Evolutionary conservation across 2,329 filamentous ascomycete genomes (phyloP).

Genomic region (Aspergillus awamori): DNA sequence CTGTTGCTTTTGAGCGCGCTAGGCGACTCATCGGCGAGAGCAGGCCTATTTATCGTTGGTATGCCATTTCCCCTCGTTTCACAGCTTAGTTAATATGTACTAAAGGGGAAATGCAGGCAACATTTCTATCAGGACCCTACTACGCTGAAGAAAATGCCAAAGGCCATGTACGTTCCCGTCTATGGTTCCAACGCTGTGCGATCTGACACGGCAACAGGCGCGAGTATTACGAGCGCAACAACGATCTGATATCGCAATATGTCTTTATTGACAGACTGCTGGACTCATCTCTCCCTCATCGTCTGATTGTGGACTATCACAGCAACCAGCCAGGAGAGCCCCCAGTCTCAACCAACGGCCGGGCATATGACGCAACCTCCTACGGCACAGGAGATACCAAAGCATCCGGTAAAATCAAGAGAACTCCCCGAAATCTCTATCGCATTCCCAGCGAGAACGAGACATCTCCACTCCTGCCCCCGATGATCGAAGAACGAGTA

Average conservation of each 20-base stretch:
- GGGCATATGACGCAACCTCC: slow-evolving; percentile 53
- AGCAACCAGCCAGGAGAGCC: slow-evolving; percentile 1
- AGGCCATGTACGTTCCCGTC: slow-evolving; percentile 60
- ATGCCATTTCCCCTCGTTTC: slow-evolving; percentile 4
- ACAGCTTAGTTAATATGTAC: background rate
- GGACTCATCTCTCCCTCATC: slow-evolving; percentile 89
- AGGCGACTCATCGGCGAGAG: slow-evolving; percentile 74
- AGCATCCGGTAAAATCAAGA: slow-evolving; percentile 56
- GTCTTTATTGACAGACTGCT: slow-evolving; percentile 89
- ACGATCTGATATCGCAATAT: slow-evolving; percentile 87
- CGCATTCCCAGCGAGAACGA: slow-evolving; percentile 56
- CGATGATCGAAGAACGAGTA: slow-evolving; percentile 61
- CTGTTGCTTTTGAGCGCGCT: slow-evolving; percentile 17
- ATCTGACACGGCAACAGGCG: slow-evolving; percentile 54
- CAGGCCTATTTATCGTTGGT: slow-evolving; percentile 83
- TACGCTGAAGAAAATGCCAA: slow-evolving; percentile 70
- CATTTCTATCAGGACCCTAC: slow-evolving; percentile 82
- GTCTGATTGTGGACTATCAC: slow-evolving; percentile 85
- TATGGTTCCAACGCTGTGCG: slow-evolving; percentile 1
- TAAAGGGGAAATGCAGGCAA: slow-evolving; percentile 51
- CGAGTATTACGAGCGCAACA: slow-evolving; percentile 85
- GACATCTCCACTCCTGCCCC: slow-evolving; percentile 30
- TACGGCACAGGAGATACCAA: slow-evolving; percentile 17
- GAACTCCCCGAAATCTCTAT: slow-evolving; percentile 85
- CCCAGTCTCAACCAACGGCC: background rate